Percentiles rank a stretch among this genome's conserved stretches.
These are phyloP conservation scores for Chrysoporthe cubensis DNA, from an alignment of 2,329 filamentous ascomycete species.

Conservation along the genomic window DNA sequence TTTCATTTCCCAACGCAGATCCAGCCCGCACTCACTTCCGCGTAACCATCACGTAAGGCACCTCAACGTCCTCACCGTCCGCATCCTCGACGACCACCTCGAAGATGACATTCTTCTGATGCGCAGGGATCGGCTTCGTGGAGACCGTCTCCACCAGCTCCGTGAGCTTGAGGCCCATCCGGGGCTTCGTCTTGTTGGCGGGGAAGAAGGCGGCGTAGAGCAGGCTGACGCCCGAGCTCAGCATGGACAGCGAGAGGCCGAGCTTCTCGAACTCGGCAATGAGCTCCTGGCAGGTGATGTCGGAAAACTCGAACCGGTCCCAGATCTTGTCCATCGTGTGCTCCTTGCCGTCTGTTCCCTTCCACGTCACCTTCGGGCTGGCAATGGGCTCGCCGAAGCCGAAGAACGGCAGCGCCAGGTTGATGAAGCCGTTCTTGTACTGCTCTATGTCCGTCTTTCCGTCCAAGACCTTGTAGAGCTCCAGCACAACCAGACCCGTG, in stretches of 20 bases:
- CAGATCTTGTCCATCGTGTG: slow-evolving; percentile 87
- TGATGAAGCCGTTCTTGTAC: slow-evolving; percentile 99
- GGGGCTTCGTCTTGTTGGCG: slow-evolving; percentile 76
- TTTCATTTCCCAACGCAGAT: background rate
- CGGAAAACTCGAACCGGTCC: slow-evolving; percentile 91
- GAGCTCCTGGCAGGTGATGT: slow-evolving; percentile 85
- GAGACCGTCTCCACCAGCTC: slow-evolving; percentile 85
- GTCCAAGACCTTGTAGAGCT: slow-evolving; percentile 95
- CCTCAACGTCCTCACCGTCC: slow-evolving; percentile 91
- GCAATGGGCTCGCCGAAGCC: slow-evolving; percentile 97
- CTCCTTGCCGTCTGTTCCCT: slow-evolving; percentile 77
- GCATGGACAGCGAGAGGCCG: slow-evolving; percentile 85
- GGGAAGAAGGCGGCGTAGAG: slow-evolving; percentile 94
- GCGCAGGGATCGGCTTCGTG: slow-evolving; percentile 86
- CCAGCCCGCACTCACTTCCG: slow-evolving; percentile 16
- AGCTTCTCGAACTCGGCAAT: slow-evolving; percentile 79
- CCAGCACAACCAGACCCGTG: slow-evolving; percentile 88
- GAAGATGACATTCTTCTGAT: slow-evolving; percentile 95
- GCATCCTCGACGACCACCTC: slow-evolving; percentile 92
- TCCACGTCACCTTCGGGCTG: slow-evolving; percentile 90
- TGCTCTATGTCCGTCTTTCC: slow-evolving; percentile 96
- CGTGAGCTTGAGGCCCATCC: slow-evolving; percentile 82
- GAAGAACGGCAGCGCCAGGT: slow-evolving; percentile 94
- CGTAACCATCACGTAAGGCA: slow-evolving; percentile 94
- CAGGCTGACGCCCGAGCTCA: slow-evolving; percentile 95